Conservation (phyloP, 129 eudicot genomes). For the Ambrosia artemisiifolia region DNA sequence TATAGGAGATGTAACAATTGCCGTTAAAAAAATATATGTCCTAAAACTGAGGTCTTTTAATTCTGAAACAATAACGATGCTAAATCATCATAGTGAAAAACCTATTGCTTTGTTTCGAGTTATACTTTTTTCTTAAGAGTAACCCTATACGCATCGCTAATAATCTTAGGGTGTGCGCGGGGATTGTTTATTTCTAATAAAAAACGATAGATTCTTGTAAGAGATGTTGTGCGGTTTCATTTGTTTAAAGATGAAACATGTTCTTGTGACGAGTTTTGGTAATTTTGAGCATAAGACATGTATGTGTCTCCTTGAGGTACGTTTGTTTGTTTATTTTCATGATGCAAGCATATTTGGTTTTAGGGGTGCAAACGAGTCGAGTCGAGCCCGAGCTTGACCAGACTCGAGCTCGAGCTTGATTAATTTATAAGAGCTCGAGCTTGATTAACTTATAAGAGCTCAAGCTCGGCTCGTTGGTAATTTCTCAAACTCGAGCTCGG, state of each 20-base stretch:
- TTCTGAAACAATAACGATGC: constrained; percentile 66
- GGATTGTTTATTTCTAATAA: constrained; percentile 84
- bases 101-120: constrained; percentile 81
- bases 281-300: constrained; percentile 8
- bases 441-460: too few relatives aligned
- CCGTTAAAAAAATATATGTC: too few relatives aligned
- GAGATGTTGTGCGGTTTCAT: constrained; percentile 85
- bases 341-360: too few relatives aligned
- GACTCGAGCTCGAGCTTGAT: too few relatives aligned
- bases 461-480: too few relatives aligned
- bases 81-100: constrained; percentile 85
- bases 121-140: constrained; percentile 11
- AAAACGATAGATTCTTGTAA: constrained; percentile 83
- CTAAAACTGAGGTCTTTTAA: constrained; percentile 21
- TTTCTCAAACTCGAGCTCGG: too few relatives aligned
- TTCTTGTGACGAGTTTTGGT: constrained; percentile 98
- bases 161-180: constrained; percentile 85
- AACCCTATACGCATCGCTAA: constrained; percentile 70
- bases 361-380: too few relatives aligned
- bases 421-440: too few relatives aligned
- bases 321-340: neutral
- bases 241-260: constrained; percentile 79
- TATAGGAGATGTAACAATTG: too few relatives aligned
- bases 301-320: neutral
- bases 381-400: too few relatives aligned